Conservation (phyloP, 352 stramenopile species). For the Globisporangium recalcitrans region DNA sequence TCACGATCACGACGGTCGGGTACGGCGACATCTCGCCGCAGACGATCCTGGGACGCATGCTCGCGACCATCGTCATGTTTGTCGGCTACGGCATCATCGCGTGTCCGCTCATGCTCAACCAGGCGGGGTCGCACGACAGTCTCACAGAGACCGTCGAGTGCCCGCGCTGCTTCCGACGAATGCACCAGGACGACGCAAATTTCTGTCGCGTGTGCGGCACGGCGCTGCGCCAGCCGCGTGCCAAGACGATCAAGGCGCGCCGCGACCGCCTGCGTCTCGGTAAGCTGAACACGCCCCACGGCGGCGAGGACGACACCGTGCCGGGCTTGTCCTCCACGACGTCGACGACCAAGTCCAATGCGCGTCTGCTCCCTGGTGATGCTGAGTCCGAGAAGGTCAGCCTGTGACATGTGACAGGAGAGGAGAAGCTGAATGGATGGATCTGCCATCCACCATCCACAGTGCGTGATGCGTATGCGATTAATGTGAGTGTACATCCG, state of each 20-base stretch:
- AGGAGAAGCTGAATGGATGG: not conserved
- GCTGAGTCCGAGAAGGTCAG: conserved; percentile 18
- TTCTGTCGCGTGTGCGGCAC: conserved; percentile 72
- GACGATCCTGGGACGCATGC: conserved; percentile 70
- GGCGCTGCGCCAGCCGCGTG: conserved; percentile 46
- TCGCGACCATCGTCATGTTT: conserved; percentile 85
- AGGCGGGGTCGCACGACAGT: conserved; percentile 39
- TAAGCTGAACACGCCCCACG: conserved; percentile 43
- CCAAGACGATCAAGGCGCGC: conserved; percentile 56
- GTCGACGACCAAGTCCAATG: conserved; percentile 57
- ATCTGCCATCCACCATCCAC: too few relatives aligned
- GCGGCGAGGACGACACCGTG: conserved; percentile 26
- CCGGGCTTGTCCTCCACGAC: conserved; percentile 40
- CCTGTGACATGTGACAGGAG: conserved; percentile 26
- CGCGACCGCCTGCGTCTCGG: conserved; percentile 52
- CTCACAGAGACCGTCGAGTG: conserved; percentile 63
- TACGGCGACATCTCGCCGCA: conserved; percentile 84
- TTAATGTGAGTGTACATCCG: not conserved
- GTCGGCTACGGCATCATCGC: conserved; percentile 83
- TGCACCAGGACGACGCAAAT: conserved; percentile 73
- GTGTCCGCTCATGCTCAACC: conserved; percentile 73
- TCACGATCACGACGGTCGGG: conserved; percentile 85
- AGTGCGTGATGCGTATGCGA: not conserved
- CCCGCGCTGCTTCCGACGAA: conserved; percentile 59
- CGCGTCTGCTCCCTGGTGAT: conserved; percentile 32